phyloP scores from a whole-genome alignment of 768 basidiomycete species.

The Lactifluus subvellereus region DNA sequence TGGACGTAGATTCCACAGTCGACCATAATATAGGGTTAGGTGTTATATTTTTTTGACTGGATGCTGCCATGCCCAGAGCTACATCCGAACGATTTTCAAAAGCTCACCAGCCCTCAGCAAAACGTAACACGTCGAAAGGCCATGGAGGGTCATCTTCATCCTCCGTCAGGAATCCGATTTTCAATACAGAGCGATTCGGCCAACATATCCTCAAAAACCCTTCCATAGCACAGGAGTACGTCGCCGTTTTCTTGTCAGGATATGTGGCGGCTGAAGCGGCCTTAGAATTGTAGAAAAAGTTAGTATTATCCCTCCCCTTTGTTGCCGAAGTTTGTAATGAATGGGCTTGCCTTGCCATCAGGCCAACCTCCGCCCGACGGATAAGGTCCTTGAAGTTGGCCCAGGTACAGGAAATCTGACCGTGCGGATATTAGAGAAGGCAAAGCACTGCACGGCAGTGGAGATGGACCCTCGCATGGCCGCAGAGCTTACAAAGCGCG shows the following conservation, averaged over 20 bases:
- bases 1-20: too few species aligned
- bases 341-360: slow-evolving; percentile 29
- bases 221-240: slow-evolving; percentile 81
- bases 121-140: slow-evolving; percentile 44
- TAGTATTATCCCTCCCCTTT: not conserved
- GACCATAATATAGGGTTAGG: slow-evolving; percentile 20
- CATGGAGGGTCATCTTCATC: slow-evolving; percentile 36
- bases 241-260: slow-evolving; percentile 13
- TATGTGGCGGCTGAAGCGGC: slow-evolving; percentile 20
- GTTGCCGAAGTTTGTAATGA: not conserved
- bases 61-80: slow-evolving; percentile 13
- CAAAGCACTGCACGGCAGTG: slow-evolving; percentile 87
- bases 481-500: slow-evolving; percentile 92
- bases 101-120: slow-evolving; percentile 59
- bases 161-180: slow-evolving; percentile 73
- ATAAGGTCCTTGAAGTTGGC: slow-evolving; percentile 95
- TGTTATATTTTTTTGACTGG: not conserved
- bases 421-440: slow-evolving; percentile 86
- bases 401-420: slow-evolving; percentile 98
- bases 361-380: slow-evolving; percentile 90
- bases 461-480: slow-evolving; percentile 99
- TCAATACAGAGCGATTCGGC: slow-evolving; percentile 92
- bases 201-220: slow-evolving; percentile 98
- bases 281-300: slow-evolving; percentile 61
- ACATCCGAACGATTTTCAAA: slow-evolving; percentile 32